Evolutionary conservation across 2,329 filamentous ascomycete genomes (phyloP).

Genomic region (Daldinia sp.): DNA sequence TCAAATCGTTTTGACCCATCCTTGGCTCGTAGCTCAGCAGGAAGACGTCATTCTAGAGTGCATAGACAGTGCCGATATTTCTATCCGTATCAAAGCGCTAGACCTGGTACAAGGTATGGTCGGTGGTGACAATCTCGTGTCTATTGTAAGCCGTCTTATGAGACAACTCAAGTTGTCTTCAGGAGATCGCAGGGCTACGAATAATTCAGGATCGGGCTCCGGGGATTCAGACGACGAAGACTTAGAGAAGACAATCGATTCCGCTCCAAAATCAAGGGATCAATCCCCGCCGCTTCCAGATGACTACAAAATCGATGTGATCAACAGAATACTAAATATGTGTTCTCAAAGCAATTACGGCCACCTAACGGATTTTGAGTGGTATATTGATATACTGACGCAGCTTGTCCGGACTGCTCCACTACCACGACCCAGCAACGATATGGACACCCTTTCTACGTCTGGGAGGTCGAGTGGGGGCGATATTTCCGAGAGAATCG

Average conservation of each 20-base stretch:
- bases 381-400: constrained; percentile 92
- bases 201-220: constrained; percentile 58
- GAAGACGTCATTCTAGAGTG: constrained; percentile 97
- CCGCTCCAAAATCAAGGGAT: constrained; percentile 52
- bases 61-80: constrained; percentile 95
- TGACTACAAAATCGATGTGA: constrained; percentile 87
- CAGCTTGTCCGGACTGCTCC: constrained; percentile 82
- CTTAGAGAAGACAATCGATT: constrained; percentile 57
- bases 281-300: constrained; percentile 77
- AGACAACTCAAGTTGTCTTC: constrained; percentile 80
- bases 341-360: constrained; percentile 90
- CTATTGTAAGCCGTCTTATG: constrained; percentile 88
- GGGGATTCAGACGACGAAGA: constrained; percentile 65
- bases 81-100: constrained; percentile 91
- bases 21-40: constrained; percentile 88
- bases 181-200: constrained; percentile 61
- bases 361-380: constrained; percentile 91
- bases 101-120: constrained; percentile 96
- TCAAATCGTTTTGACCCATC: constrained; percentile 90
- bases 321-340: constrained; percentile 86
- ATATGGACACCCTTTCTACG: constrained; percentile 51
- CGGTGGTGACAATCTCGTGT: constrained; percentile 83
- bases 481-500: constrained; percentile 77
- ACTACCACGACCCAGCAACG: constrained; percentile 56
- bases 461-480: constrained; percentile 51